Evolutionary conservation across 2,329 filamentous ascomycete genomes (phyloP), one percentile per base, ranked within the genome.

Genomic region (Xylaria sp.): DNA sequence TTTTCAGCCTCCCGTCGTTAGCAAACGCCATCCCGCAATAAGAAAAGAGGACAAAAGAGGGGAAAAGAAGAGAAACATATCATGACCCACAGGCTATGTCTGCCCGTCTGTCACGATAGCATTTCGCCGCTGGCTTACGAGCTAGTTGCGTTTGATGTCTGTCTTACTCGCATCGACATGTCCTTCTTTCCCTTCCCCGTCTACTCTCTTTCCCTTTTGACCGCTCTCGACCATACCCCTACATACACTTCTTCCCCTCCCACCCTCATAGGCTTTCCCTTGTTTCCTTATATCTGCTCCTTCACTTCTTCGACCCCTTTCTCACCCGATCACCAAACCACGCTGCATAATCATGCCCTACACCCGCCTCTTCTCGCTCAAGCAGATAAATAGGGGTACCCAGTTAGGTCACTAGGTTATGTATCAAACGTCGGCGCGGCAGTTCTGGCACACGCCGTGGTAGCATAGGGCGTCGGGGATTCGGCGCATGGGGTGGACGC

Each of bases 381-480:
- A 9, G 6, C 9, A 26, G 24, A 5, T 26, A 26, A 9, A 5
- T 26, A 26, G 24, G 9, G 24, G 6, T 26, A 9, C 6, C 29
- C 16, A 13, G 29, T 13, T 34, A 34, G 29, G 16, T n/a, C 29
- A 34, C 11, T 3, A 3, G 29, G 4, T 13, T 13, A 6, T n/a
- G n/a, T 47, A 55, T 20, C 37, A 48, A 19, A 13, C 40, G 52
- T 79, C 75, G 9, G 71, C 55, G 41, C 67, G 69, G 55, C 79
- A 82, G 2, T 60, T 62, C 38, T 69, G 65, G 62, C 80, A 83
- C 46, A 80, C 74, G n/a, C 69, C 66, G 54, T 83, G 80, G 57
- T 80, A 80, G 65, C 79, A 83, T 41, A 81, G 76, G 1, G 76
- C 78, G 57, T 82, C 75, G 8, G 78, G 76, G 55, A 76, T 75